Evolutionary conservation across 1,284 basidiomycete species (phyloP), one percentile per base, ranked within the genome.

Genomic region (Prillingera fragicola): DNA sequence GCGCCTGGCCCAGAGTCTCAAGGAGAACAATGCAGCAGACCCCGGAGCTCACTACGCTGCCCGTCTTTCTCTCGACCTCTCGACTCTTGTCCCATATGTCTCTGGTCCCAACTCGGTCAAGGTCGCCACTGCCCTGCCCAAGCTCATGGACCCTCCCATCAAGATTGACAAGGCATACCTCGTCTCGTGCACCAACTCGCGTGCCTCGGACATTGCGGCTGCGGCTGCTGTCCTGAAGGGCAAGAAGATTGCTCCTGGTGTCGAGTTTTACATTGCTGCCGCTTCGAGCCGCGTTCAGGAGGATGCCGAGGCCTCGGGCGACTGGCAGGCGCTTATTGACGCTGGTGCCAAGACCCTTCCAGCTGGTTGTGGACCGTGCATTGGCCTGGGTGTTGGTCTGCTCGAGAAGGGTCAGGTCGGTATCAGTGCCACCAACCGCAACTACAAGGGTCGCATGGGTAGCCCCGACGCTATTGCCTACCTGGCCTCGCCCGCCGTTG

Each of bases 381-480:
- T 98, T 53, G 95, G 95, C 18, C 78, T 98, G 5, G 94, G 94
- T 4, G 84, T 83, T 1, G 95, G 95, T 13, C 73, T 98, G 42
- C 74, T 98, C 19, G 83, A 96, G 67, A 92, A 97, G 60, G 94
- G 94, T 4, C 79, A 98, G 72, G 84, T 85, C 3, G 94, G 94
- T 1, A 98, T 99, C 67, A 92, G 87, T 57, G 94, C 95, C 6
- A 98, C 94, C 12, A 99, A 99, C 73, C 78, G 94, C 67, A 99
- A 99, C 67, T 99, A 97, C 75, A 98, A 99, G 75, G 94, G 94
- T 5, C 78, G 94, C 9, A 99, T 99, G 94, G 94, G 94, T 2
- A 82, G 84, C 58, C 94, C 95, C 0, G 87, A 91, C 38, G 94
- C 94, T 0, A 80, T 86, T 55, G 94, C 94, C 0, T 98, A 98